A percentile compares a stretch with the other conserved stretches of the same genome.
Conservation (phyloP, 164 flowering plant genomes). For the Berberis vulgaris region DNA sequence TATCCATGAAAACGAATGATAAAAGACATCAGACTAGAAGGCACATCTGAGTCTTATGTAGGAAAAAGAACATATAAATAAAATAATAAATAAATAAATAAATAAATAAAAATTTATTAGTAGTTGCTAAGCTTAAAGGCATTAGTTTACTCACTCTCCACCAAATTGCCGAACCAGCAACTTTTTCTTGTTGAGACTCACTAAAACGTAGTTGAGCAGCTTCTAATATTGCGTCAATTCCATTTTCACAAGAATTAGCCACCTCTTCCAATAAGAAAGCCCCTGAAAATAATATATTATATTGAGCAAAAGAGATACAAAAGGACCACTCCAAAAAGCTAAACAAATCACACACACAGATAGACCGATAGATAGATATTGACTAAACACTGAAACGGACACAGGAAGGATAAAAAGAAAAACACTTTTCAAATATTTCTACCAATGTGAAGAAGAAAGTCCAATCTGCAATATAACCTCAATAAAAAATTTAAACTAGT, state of each 20-base stretch:
- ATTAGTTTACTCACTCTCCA: constrained; percentile 66
- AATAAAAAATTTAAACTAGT: too few species aligned
- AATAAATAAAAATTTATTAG: too few species aligned
- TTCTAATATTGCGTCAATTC: constrained; percentile 54
- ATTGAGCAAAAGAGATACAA: neutral
- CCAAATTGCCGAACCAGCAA: constrained; percentile 63
- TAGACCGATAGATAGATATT: neutral
- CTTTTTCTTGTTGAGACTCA: constrained; percentile 71
- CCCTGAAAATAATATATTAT: constrained; percentile 32
- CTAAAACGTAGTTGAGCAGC: constrained; percentile 45
- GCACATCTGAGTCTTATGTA: too few species aligned
- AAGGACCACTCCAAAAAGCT: neutral
- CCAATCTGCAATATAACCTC: neutral
- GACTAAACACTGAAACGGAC: neutral
- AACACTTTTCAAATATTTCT: neutral
- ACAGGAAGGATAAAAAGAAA: neutral
- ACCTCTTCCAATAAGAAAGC: constrained; percentile 77
- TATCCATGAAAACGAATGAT: too few species aligned
- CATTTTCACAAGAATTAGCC: constrained; percentile 44
- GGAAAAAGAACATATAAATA: too few species aligned
- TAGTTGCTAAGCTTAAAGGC: too few species aligned
- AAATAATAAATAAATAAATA: too few species aligned
- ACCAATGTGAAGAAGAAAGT: neutral
- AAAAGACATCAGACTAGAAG: too few species aligned
- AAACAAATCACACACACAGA: neutral